A percentile compares a stretch with the other conserved stretches of the same genome.
Conservation (phyloP, 1,284 basidiomycete species). For the Jaminaea rosea region DNA sequence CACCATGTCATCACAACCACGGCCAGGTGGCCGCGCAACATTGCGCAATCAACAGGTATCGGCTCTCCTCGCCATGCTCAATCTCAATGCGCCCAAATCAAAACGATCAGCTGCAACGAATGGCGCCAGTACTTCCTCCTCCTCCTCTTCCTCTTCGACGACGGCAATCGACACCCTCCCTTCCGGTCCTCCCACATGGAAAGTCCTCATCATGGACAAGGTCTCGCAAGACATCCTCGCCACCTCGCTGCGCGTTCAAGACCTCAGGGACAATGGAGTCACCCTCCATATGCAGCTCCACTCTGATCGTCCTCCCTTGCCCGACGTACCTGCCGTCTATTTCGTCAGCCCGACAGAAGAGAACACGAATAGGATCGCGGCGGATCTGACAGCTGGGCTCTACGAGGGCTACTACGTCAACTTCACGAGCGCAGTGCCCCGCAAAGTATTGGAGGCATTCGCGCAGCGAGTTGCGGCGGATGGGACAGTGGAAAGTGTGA, state of each 20-base stretch:
- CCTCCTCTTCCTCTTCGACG: background rate
- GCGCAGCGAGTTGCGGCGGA: slow-evolving; percentile 77
- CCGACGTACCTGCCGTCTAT: slow-evolving; percentile 94
- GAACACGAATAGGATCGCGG: slow-evolving; percentile 63
- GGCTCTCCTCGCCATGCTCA: background rate
- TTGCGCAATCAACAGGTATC: background rate
- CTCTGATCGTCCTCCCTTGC: slow-evolving; percentile 73
- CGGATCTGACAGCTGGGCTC: slow-evolving; percentile 66
- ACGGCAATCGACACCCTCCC: slow-evolving; percentile 11
- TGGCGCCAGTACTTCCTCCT: too few relatives aligned
- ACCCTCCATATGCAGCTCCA: slow-evolving; percentile 97
- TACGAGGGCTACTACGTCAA: slow-evolving; percentile 93
- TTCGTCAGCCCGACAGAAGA: slow-evolving; percentile 82
- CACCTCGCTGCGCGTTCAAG: slow-evolving; percentile 87
- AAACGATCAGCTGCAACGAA: too few relatives aligned
- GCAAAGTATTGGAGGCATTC: slow-evolving; percentile 83
- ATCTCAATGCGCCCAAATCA: background rate
- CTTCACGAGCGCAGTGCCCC: slow-evolving; percentile 82
- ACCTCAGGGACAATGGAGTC: slow-evolving; percentile 88
- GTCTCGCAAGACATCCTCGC: slow-evolving; percentile 92
- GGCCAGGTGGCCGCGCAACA: background rate
- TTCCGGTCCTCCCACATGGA: slow-evolving; percentile 76
- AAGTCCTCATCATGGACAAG: slow-evolving; percentile 88
- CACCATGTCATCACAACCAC: background rate
- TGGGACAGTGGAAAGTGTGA: slow-evolving; percentile 61